Evolutionary conservation across 805 yeast genomes (phyloP).

Genomic region (Schizosaccharomyces lindneri): DNA sequence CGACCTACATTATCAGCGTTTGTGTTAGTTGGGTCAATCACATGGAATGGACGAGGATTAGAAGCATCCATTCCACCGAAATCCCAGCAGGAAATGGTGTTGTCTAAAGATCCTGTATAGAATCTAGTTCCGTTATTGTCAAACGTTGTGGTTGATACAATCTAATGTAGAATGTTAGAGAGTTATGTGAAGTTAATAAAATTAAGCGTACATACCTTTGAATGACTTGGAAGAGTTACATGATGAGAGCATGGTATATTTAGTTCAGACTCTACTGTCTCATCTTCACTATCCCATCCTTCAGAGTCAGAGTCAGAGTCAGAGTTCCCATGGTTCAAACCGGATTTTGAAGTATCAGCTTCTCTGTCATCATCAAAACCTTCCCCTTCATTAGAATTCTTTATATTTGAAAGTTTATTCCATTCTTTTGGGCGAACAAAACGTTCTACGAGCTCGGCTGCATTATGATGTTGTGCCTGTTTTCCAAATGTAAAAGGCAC

Average conservation of each 20-base stretch:
- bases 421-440: neutral
- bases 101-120: conserved; percentile 12
- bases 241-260: conserved; percentile 18
- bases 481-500: neutral
- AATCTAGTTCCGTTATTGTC: conserved; percentile 13
- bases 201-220: conserved; percentile 9
- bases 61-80: conserved; percentile 15
- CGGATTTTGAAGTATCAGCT: too few species aligned
- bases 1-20: conserved; percentile 4
- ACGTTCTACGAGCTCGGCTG: neutral
- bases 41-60: conserved; percentile 9
- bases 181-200: neutral
- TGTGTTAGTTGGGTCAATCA: conserved; percentile 11
- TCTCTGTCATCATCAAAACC: too few species aligned
- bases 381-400: too few species aligned
- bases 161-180: neutral
- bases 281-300: conserved; percentile 8
- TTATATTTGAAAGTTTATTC: too few species aligned
- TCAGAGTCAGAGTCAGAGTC: conserved; percentile 3
- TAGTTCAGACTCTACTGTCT: conserved; percentile 12
- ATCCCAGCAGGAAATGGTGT: conserved; percentile 13
- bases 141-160: conserved; percentile 9
- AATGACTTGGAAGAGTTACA: conserved; percentile 9
- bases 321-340: neutral
- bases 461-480: neutral